These are phyloP conservation scores for Cyclotella kingstonii DNA, from an alignment of 108 stramenopile species.

Conservation along the genomic window DNA sequence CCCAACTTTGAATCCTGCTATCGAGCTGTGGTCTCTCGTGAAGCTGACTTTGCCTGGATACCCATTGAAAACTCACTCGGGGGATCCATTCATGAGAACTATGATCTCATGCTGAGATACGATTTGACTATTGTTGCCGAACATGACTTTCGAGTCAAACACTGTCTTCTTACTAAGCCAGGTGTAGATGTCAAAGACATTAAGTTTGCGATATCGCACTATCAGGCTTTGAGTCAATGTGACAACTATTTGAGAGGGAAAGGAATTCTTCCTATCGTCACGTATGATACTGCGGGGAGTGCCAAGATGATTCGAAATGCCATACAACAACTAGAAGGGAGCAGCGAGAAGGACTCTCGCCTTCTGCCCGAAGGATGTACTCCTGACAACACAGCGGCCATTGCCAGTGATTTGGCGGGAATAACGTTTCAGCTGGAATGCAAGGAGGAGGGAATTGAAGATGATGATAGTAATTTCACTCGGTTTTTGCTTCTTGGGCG, in stretches of 20 bases:
- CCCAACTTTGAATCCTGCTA: slow-evolving; percentile 95
- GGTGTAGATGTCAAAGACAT: slow-evolving; percentile 76
- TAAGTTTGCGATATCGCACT: slow-evolving; percentile 92
- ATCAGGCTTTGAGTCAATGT: slow-evolving; percentile 97
- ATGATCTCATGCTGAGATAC: slow-evolving; percentile 95
- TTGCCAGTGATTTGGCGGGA: slow-evolving; percentile 93
- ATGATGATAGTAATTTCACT: slow-evolving; percentile 97
- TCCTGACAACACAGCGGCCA: slow-evolving; percentile 89
- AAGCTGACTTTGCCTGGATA: slow-evolving; percentile 93
- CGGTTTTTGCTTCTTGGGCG: slow-evolving; percentile 91
- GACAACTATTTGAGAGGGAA: slow-evolving; percentile 89
- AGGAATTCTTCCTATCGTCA: slow-evolving; percentile 75
- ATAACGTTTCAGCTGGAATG: slow-evolving; percentile 87
- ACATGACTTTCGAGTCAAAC: slow-evolving; percentile 94
- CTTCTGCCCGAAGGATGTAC: slow-evolving; percentile 78
- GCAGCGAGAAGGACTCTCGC: too few relatives aligned
- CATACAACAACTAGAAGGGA: slow-evolving; percentile 17
- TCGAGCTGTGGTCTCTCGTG: slow-evolving; percentile 90
- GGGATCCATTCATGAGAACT: slow-evolving; percentile 97
- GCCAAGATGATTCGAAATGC: slow-evolving; percentile 90
- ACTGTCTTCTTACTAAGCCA: slow-evolving; percentile 83
- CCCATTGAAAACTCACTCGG: slow-evolving; percentile 97
- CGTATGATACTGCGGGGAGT: slow-evolving; percentile 96
- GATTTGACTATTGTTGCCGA: slow-evolving; percentile 81
- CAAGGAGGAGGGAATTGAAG: slow-evolving; percentile 91